Evolutionary conservation across 345 rosid genomes (phyloP).

Genomic region (Eucalyptus pauciflora): DNA sequence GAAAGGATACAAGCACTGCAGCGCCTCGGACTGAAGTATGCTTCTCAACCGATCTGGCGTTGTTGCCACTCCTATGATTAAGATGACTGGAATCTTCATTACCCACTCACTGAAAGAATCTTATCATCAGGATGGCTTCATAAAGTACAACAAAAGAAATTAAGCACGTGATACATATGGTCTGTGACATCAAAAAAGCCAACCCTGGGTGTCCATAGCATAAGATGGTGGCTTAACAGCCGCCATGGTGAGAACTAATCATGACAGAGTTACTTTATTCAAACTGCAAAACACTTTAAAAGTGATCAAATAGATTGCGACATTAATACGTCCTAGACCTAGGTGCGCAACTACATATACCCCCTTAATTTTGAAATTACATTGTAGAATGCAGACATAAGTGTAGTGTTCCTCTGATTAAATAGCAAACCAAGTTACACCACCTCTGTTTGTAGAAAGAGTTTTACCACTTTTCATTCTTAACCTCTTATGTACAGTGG

Average conservation of each 20-base stretch:
- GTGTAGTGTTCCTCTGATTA: not conserved
- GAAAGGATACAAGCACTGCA: slow-evolving; percentile 51
- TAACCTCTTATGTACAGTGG: not conserved
- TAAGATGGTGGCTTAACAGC: not conserved
- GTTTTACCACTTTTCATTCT: not conserved
- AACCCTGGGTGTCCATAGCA: not conserved
- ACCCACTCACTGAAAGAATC: slow-evolving; percentile 67
- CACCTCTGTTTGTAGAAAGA: not conserved
- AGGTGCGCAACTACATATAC: not conserved
- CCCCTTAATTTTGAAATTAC: not conserved
- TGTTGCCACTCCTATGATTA: slow-evolving; percentile 86
- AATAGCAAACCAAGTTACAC: not conserved
- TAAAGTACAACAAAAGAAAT: not conserved
- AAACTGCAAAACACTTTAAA: not conserved
- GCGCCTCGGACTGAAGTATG: slow-evolving; percentile 45
- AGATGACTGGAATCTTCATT: slow-evolving; percentile 62
- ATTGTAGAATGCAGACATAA: not conserved
- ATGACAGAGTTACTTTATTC: not conserved
- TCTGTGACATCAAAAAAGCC: not conserved
- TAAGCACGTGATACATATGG: not conserved
- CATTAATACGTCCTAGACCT: not conserved
- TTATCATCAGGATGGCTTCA: not conserved
- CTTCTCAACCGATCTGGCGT: slow-evolving; percentile 60
- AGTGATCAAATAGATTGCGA: not conserved
- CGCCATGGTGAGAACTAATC: not conserved